Conservation (phyloP, 2,329 filamentous ascomycete species). For the Monosporascus sp. region DNA sequence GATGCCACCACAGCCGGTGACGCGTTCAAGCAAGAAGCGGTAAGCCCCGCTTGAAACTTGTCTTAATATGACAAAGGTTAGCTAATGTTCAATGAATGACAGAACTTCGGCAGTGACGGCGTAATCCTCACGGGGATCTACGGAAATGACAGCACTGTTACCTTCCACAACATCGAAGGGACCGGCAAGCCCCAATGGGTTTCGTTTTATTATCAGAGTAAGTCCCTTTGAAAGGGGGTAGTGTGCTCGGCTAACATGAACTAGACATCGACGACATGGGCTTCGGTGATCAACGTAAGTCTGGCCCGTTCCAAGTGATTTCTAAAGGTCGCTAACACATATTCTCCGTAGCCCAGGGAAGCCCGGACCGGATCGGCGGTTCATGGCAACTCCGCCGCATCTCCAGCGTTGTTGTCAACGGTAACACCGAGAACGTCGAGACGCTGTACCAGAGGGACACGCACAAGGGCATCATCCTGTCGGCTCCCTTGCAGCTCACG, state of each 20-base stretch:
- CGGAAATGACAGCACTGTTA: conserved; percentile 49
- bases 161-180: conserved; percentile 43
- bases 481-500: conserved; percentile 48
- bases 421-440: conserved; percentile 43
- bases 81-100: conserved; percentile 8
- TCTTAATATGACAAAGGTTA: not conserved
- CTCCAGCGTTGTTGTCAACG: conserved; percentile 52
- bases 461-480: conserved; percentile 55
- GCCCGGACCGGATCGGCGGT: conserved; percentile 54
- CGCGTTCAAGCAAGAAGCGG: conserved; percentile 51
- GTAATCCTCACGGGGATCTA: conserved; percentile 46
- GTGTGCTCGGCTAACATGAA: not conserved
- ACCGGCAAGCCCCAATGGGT: conserved; percentile 49
- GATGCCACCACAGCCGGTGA: conserved; percentile 38
- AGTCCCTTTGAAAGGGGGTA: not conserved
- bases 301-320: not conserved
- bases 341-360: conserved; percentile 36
- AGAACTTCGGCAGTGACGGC: conserved; percentile 41
- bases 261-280: conserved; percentile 54
- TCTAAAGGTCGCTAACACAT: not conserved
- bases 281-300: conserved; percentile 45
- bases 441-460: conserved; percentile 48
- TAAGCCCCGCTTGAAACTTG: conserved; percentile 1
- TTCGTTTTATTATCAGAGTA: conserved; percentile 51
- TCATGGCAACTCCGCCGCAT: conserved; percentile 55